These are phyloP conservation scores for Globisporangium irregulare DNA, from an alignment of 352 stramenopile genomes.

Conservation along the genomic window DNA sequence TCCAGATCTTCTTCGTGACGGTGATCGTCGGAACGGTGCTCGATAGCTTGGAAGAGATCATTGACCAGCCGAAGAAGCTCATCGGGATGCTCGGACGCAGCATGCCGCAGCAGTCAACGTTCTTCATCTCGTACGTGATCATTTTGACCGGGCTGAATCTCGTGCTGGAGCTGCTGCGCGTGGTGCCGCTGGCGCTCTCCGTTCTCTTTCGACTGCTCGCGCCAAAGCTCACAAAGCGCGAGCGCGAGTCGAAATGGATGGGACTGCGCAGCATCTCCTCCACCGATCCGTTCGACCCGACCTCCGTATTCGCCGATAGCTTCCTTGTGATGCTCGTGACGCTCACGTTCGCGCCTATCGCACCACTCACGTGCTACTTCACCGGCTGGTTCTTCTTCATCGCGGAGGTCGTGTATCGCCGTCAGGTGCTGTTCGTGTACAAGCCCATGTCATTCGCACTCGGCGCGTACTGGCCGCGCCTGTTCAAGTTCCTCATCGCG, in stretches of 20 bases:
- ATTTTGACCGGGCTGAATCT: constrained; percentile 60
- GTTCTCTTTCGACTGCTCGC: constrained; percentile 51
- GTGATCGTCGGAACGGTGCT: constrained; percentile 75
- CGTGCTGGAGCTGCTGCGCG: constrained; percentile 57
- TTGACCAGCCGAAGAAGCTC: constrained; percentile 66
- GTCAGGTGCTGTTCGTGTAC: constrained; percentile 74
- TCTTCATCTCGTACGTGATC: constrained; percentile 84
- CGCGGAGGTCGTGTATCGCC: constrained; percentile 66
- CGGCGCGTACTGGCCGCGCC: constrained; percentile 69
- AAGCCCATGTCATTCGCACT: constrained; percentile 47
- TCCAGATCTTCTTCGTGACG: constrained; percentile 83
- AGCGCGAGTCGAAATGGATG: constrained; percentile 54
- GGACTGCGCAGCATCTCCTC: constrained; percentile 46
- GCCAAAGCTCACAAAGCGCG: constrained; percentile 56
- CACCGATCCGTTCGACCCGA: constrained; percentile 62
- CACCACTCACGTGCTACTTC: constrained; percentile 77
- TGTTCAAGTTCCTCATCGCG: constrained; percentile 76
- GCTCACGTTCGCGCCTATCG: constrained; percentile 76
- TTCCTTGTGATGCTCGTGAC: constrained; percentile 74
- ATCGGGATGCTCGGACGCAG: constrained; percentile 69
- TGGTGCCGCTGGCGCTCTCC: constrained; percentile 47
- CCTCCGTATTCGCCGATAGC: constrained; percentile 48
- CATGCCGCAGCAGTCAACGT: constrained; percentile 81
- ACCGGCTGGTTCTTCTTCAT: constrained; percentile 67
- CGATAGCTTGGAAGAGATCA: constrained; percentile 66